A percentile compares a stretch with the other conserved stretches of the same genome.
These are phyloP conservation scores for Zymoseptoria brevis DNA, from an alignment of 2,329 filamentous ascomycete species.

Conservation along the genomic window DNA sequence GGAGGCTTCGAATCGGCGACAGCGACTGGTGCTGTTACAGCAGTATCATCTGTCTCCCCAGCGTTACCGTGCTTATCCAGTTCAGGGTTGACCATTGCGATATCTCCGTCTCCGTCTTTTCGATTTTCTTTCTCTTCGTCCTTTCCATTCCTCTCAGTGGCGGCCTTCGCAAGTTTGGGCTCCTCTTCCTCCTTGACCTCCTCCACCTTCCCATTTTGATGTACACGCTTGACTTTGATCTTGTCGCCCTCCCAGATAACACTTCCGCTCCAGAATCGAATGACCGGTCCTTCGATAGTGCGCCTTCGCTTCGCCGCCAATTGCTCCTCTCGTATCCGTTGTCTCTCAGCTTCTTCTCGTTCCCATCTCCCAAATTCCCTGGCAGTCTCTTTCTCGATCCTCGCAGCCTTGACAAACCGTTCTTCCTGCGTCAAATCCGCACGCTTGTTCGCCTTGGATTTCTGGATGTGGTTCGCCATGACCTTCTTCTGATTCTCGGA, in stretches of 20 bases:
- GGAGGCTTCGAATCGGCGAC: conserved; percentile 1
- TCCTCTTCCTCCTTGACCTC: conserved; percentile 17
- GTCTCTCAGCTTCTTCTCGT: conserved; percentile 78
- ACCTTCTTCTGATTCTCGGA: conserved; percentile 61
- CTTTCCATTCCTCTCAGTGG: conserved; percentile 1
- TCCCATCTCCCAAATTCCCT: conserved; percentile 89
- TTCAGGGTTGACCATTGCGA: background rate
- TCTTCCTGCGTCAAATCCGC: conserved; percentile 81
- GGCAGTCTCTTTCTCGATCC: conserved; percentile 73
- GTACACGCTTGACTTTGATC: conserved; percentile 48
- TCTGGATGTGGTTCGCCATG: conserved; percentile 54
- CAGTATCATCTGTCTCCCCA: conserved; percentile 2
- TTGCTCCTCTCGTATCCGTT: conserved; percentile 73
- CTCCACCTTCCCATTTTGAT: conserved; percentile 22
- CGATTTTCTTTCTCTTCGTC: conserved; percentile 1
- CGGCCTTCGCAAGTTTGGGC: background rate
- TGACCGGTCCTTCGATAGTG: conserved; percentile 77
- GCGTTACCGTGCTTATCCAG: background rate
- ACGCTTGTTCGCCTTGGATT: conserved; percentile 62
- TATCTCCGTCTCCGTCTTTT: conserved; percentile 42
- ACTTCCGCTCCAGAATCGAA: conserved; percentile 90
- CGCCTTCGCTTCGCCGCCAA: conserved; percentile 82
- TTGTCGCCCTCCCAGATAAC: conserved; percentile 72
- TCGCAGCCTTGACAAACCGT: conserved; percentile 38
- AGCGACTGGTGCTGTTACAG: conserved; percentile 3